These are phyloP conservation scores for Hansenula sp. DNA, from an alignment of 1,139 yeast species.

Conservation along the genomic window DNA sequence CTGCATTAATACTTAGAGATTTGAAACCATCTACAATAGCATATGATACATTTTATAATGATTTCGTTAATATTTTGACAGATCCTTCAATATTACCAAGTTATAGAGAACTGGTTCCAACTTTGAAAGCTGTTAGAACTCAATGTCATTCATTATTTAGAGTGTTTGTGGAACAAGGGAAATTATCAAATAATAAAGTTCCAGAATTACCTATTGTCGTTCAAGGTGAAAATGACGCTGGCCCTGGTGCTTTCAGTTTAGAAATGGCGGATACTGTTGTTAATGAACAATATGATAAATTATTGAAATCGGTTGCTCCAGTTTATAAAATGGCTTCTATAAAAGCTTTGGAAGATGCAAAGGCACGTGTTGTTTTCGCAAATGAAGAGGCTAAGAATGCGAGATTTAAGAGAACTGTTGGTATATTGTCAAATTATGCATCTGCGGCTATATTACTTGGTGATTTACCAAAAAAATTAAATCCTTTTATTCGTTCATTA, in stretches of 20 bases:
- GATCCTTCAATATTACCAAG: constrained; percentile 45
- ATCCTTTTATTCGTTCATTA: constrained; percentile 82
- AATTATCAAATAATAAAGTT: constrained; percentile 66
- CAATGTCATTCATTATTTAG: constrained; percentile 82
- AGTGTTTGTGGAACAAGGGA: constrained; percentile 73
- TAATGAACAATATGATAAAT: constrained; percentile 60
- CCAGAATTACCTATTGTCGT: constrained; percentile 88
- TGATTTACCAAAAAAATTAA: constrained; percentile 74
- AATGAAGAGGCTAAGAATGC: constrained; percentile 66
- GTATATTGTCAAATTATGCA: constrained; percentile 73
- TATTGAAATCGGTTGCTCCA: constrained; percentile 63
- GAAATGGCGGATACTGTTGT: constrained; percentile 73
- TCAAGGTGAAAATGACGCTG: constrained; percentile 93
- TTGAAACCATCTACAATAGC: constrained; percentile 23
- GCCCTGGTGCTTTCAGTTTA: constrained; percentile 86
- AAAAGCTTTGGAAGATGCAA: constrained; percentile 77
- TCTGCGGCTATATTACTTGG: constrained; percentile 62
- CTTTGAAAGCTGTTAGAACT: constrained; percentile 78
- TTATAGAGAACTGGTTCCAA: constrained; percentile 85
- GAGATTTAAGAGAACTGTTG: constrained; percentile 48
- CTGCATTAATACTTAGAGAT: constrained; percentile 24
- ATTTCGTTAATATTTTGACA: constrained; percentile 39
- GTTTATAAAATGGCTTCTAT: constrained; percentile 69
- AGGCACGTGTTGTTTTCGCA: constrained; percentile 60
- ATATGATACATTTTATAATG: constrained; percentile 29